These are phyloP conservation scores for Liquidambar formosana DNA, from an alignment of 164 flowering plant species.

Conservation along the genomic window DNA sequence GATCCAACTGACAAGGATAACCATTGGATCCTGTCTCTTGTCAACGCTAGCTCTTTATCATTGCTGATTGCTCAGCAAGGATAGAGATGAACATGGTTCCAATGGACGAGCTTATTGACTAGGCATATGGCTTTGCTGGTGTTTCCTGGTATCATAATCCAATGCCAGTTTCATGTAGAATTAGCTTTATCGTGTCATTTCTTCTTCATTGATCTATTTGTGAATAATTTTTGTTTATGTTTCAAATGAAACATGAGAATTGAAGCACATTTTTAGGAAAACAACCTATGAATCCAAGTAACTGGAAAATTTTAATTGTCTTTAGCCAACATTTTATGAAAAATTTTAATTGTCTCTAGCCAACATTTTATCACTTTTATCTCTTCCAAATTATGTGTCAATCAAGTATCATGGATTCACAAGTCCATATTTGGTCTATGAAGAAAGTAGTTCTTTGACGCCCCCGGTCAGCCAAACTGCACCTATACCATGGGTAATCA, in stretches of 20 bases:
- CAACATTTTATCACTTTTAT: not conserved
- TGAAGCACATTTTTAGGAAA: not conserved
- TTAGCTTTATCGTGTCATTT: not conserved
- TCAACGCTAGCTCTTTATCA: no score
- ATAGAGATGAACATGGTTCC: no score
- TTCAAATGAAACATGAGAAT: not conserved
- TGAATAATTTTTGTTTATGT: not conserved
- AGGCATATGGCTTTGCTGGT: no score
- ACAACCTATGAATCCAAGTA: not conserved
- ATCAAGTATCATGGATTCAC: not conserved
- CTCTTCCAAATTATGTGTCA: not conserved
- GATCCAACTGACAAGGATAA: no score
- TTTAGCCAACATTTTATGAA: not conserved
- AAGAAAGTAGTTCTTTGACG: not conserved
- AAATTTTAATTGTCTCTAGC: not conserved
- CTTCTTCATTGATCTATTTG: not conserved
- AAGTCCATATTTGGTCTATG: not conserved
- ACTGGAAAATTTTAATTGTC: not conserved
- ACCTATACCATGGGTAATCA: not conserved
- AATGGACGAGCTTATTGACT: no score
- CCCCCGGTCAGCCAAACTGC: not conserved
- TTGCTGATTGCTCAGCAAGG: no score
- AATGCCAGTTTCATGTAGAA: conserved; percentile 1
- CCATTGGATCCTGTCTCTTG: no score
- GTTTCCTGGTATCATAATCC: not conserved